phyloP scores from a whole-genome alignment of 2,329 filamentous ascomycete species.

The Arthrinium phaeospermum region DNA sequence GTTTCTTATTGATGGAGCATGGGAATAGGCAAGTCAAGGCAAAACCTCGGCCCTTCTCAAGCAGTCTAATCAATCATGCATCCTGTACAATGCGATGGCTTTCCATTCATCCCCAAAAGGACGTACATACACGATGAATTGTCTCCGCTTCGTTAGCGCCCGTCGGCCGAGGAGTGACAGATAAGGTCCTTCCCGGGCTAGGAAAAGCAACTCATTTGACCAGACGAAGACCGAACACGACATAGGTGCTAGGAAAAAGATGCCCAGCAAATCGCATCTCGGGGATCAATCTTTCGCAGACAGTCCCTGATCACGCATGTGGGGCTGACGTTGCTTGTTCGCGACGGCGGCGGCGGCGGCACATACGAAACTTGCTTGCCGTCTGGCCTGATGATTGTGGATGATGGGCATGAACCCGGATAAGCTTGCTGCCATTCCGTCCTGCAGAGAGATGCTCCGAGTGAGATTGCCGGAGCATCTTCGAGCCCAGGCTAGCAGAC shows the following conservation, averaged over 20 bases:
- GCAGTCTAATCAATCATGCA: slow-evolving; percentile 1
- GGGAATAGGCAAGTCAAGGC: not conserved
- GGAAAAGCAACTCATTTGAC: not conserved
- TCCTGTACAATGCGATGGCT: not conserved
- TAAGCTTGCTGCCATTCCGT: slow-evolving; percentile 1
- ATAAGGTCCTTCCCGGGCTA: slow-evolving; percentile 11
- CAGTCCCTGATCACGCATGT: not conserved
- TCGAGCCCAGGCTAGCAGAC: not conserved
- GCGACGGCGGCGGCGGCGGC: not conserved
- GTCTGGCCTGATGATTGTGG: not conserved
- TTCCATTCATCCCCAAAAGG: not conserved
- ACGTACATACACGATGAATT: not conserved
- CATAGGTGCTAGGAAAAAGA: not conserved
- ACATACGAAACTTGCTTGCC: slow-evolving; percentile 13
- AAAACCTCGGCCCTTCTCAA: slow-evolving; percentile 2
- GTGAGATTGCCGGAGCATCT: slow-evolving; percentile 1
- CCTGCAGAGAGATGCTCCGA: slow-evolving; percentile 8
- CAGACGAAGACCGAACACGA: not conserved
- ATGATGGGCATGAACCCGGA: slow-evolving; percentile 12
- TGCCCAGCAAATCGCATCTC: slow-evolving; percentile 16
- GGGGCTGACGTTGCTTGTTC: slow-evolving; percentile 7
- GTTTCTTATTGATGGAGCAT: not conserved
- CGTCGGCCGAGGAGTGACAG: slow-evolving; percentile 4
- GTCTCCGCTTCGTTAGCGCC: slow-evolving; percentile 6
- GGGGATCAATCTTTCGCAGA: not conserved